These are phyloP conservation scores for Croton laevigatus DNA, from an alignment of 441 rosid genomes.

Conservation along the genomic window DNA sequence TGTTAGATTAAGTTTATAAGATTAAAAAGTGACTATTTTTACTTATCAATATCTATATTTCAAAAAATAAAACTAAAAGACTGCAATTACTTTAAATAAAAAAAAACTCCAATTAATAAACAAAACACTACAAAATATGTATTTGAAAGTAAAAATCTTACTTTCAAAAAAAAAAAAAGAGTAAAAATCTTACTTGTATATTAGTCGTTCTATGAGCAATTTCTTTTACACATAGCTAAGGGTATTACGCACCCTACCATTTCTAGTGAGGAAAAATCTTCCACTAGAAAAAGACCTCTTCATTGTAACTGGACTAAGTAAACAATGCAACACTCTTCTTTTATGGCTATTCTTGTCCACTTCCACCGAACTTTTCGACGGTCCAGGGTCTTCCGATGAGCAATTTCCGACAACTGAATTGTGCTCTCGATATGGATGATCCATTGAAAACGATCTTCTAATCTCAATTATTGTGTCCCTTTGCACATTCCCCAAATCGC, in stretches of 20 bases:
- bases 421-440: slow-evolving; percentile 45
- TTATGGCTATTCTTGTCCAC: slow-evolving; percentile 20
- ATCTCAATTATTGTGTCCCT: slow-evolving; percentile 36
- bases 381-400: slow-evolving; percentile 25
- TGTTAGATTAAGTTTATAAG: no score
- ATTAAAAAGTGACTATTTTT: no score
- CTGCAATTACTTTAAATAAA: no score
- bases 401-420: slow-evolving; percentile 17
- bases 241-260: slow-evolving; percentile 31
- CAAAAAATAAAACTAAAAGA: no score
- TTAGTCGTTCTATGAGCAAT: background rate
- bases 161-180: no score
- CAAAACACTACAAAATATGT: no score
- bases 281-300: slow-evolving; percentile 74
- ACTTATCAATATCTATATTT: no score
- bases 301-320: slow-evolving; percentile 28
- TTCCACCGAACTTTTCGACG: slow-evolving; percentile 34
- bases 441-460: slow-evolving; percentile 60
- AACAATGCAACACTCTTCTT: slow-evolving; percentile 22
- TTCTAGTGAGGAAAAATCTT: slow-evolving; percentile 41
- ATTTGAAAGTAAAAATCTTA: no score
- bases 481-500: slow-evolving; percentile 37
- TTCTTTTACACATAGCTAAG: background rate
- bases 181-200: no score
- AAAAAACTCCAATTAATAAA: no score